A percentile compares a stretch with the other conserved stretches of the same genome.
These are phyloP conservation scores for Parsonsia alboflavescens DNA, from an alignment of 257 asterid species.

Conservation along the genomic window DNA sequence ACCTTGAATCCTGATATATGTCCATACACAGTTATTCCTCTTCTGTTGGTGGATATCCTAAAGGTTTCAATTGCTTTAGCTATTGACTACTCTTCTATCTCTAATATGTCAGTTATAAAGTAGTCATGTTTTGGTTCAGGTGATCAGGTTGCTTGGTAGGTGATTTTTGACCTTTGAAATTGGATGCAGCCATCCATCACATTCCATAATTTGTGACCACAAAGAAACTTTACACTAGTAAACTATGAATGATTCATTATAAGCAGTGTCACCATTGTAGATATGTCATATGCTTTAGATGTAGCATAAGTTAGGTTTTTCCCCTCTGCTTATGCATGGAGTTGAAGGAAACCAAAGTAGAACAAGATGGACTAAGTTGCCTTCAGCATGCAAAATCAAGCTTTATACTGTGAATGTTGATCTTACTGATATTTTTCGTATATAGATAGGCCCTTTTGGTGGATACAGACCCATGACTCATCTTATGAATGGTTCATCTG, in stretches of 20 bases:
- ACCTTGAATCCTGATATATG: not conserved
- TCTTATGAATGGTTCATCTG: not conserved
- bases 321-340: too few relatives aligned
- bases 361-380: too few relatives aligned
- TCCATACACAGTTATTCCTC: not conserved
- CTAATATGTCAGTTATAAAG: too few relatives aligned
- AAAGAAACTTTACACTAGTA: not conserved
- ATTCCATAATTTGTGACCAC: not conserved
- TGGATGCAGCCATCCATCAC: not conserved
- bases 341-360: too few relatives aligned
- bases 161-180: not conserved
- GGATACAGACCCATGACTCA: too few relatives aligned
- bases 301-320: not conserved
- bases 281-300: too few relatives aligned
- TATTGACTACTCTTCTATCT: not conserved
- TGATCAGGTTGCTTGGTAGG: too few relatives aligned
- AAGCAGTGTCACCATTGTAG: not conserved
- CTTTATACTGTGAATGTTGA: too few relatives aligned
- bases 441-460: too few relatives aligned
- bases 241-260: not conserved
- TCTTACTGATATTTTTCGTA: too few relatives aligned
- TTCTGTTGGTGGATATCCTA: not conserved
- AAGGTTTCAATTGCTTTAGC: not conserved
- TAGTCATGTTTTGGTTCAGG: not conserved
- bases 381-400: too few relatives aligned